Percentiles rank a stretch among this genome's conserved stretches.
These are phyloP conservation scores for Epichloe gansuensis DNA, from an alignment of 2,329 filamentous ascomycete genomes.

Conservation along the genomic window DNA sequence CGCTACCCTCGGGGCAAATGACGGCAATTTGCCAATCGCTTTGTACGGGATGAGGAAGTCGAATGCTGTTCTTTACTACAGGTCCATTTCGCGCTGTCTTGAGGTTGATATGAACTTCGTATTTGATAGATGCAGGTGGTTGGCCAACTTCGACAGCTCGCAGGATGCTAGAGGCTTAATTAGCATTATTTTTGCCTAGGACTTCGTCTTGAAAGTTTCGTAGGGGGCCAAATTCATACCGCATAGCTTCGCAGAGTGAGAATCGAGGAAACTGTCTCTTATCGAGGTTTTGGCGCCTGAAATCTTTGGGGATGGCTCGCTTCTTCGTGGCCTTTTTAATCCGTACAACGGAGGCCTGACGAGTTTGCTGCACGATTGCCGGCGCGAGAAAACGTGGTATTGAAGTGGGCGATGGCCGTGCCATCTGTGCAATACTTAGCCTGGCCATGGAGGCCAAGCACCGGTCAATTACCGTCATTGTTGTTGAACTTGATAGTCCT, in stretches of 20 bases:
- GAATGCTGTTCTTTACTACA: constrained; percentile 75
- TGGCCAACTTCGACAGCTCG: constrained; percentile 85
- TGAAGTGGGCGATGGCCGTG: constrained; percentile 29
- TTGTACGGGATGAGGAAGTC: constrained; percentile 79
- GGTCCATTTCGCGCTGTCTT: constrained; percentile 77
- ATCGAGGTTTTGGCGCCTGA: constrained; percentile 53
- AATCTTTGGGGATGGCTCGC: constrained; percentile 51
- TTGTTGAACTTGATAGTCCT: constrained; percentile 12
- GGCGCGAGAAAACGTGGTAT: constrained; percentile 41
- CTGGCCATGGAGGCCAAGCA: constrained; percentile 44
- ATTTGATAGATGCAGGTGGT: constrained; percentile 62
- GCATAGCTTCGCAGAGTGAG: constrained; percentile 83
- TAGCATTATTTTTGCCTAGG: not conserved
- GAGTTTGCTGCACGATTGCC: constrained; percentile 31
- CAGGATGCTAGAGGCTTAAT: constrained; percentile 52
- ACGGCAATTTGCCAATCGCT: constrained; percentile 84
- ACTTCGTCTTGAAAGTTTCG: not conserved
- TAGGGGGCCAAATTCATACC: constrained; percentile 34
- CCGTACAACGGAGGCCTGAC: constrained; percentile 27
- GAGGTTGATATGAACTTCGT: constrained; percentile 77
- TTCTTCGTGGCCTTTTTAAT: constrained; percentile 44
- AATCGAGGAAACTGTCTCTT: constrained; percentile 54
- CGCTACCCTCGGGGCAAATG: constrained; percentile 73
- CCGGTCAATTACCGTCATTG: constrained; percentile 40
- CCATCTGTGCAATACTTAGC: constrained; percentile 30